Evolutionary conservation across 2,329 filamentous ascomycete genomes (phyloP).

Genomic region (Claviceps sp.): DNA sequence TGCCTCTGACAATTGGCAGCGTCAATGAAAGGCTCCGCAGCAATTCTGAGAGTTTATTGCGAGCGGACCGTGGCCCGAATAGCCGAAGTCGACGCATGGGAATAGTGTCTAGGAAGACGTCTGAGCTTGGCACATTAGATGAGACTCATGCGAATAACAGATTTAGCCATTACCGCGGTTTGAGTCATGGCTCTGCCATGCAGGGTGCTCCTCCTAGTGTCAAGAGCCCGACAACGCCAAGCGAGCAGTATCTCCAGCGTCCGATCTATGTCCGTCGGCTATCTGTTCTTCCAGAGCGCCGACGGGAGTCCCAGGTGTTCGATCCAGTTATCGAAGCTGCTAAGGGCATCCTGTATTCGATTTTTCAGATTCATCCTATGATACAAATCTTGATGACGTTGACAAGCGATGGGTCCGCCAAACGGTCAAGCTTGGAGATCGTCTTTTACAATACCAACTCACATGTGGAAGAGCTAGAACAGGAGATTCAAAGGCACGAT

Average conservation of each 20-base stretch:
- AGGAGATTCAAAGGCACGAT: constrained; percentile 50
- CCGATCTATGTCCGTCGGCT: constrained; percentile 51
- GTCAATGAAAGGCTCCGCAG: constrained; percentile 54
- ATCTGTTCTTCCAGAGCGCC: constrained; percentile 49
- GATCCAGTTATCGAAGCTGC: constrained; percentile 52
- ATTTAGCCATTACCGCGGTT: constrained; percentile 52
- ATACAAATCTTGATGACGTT: constrained; percentile 52
- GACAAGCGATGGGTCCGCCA: constrained; percentile 44
- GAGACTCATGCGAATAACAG: constrained; percentile 50
- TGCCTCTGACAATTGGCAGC: constrained; percentile 56
- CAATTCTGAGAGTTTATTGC: constrained; percentile 48
- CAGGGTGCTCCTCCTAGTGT: constrained; percentile 31
- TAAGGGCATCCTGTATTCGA: constrained; percentile 52
- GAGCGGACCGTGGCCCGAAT: constrained; percentile 33
- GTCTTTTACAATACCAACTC: constrained; percentile 56
- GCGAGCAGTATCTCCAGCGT: constrained; percentile 41
- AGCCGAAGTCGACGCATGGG: constrained; percentile 51
- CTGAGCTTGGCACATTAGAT: constrained; percentile 48
- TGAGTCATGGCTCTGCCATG: constrained; percentile 58
- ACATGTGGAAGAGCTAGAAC: constrained; percentile 52
- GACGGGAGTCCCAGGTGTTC: constrained; percentile 45
- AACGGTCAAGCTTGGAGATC: constrained; percentile 50
- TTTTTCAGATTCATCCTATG: constrained; percentile 55
- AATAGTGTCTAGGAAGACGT: constrained; percentile 44
- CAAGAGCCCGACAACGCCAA: constrained; percentile 46